phyloP scores from a whole-genome alignment of 495 filamentous ascomycete genomes.

The Sordaria brevicollis region DNA sequence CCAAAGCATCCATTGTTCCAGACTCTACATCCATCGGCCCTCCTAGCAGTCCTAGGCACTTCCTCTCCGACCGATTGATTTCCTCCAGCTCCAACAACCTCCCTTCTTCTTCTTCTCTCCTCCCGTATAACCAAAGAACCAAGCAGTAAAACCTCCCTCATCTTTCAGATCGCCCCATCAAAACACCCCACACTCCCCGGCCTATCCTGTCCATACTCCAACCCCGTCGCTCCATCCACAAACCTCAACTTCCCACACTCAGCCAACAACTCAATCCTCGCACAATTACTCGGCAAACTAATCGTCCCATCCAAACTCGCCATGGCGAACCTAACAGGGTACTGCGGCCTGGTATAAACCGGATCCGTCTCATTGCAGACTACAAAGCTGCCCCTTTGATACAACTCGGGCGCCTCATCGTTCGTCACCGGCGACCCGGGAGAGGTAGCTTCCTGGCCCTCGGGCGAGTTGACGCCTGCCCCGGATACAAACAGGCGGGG shows the following conservation, averaged over 20 bases:
- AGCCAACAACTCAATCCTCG: not conserved
- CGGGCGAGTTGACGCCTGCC: not conserved
- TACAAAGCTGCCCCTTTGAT: not conserved
- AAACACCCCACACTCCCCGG: not conserved
- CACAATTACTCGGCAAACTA: not conserved
- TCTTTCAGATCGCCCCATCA: not conserved
- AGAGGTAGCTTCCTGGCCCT: not conserved
- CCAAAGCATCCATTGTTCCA: too few relatives aligned
- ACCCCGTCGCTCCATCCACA: not conserved
- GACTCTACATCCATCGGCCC: too few relatives aligned
- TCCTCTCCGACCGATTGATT: too few relatives aligned
- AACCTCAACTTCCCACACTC: not conserved
- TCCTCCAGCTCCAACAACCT: too few relatives aligned
- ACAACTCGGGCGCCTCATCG: not conserved
- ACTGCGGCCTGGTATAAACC: not conserved
- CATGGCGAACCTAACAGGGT: not conserved
- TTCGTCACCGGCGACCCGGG: not conserved
- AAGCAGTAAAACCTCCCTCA: too few relatives aligned
- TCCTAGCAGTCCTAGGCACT: too few relatives aligned
- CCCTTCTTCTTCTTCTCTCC: too few relatives aligned
- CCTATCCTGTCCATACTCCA: not conserved
- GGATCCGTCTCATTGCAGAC: not conserved
- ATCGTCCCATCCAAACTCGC: not conserved
- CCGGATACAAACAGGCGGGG: not conserved
- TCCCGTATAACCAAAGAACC: too few relatives aligned